phyloP scores from a whole-genome alignment of 768 basidiomycete genomes.

The Rhizopogon sp. region DNA sequence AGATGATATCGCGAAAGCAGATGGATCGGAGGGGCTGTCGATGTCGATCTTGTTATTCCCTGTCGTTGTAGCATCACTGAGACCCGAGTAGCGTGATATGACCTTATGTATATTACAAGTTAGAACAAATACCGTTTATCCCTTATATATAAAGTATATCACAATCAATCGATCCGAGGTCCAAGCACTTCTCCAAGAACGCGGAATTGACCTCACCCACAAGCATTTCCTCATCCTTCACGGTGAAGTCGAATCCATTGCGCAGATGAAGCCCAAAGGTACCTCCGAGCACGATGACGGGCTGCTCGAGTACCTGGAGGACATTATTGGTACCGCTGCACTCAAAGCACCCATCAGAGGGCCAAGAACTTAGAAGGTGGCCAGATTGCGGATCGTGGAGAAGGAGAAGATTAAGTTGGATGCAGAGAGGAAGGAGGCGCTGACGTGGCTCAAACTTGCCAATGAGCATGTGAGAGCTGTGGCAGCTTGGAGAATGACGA shows the following conservation, averaged over 20 bases:
- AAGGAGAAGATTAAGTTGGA: constrained; percentile 86
- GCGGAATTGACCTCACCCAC: constrained; percentile 95
- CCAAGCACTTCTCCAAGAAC: constrained; percentile 81
- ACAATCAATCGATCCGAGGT: no score
- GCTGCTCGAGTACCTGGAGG: constrained; percentile 94
- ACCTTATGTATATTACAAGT: no score
- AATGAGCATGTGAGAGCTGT: constrained; percentile 77
- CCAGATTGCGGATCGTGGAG: constrained; percentile 85
- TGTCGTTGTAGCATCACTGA: no score
- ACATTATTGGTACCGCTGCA: constrained; percentile 92
- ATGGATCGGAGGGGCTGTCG: no score
- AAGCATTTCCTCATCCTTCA: constrained; percentile 98
- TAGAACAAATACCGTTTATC: no score
- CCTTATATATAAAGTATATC: no score
- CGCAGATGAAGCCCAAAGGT: constrained; percentile 98
- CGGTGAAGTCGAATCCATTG: constrained; percentile 98
- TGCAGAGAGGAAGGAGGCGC: constrained; percentile 84
- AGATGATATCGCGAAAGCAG: no score
- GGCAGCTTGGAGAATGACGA: constrained; percentile 69
- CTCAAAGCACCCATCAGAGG: constrained; percentile 87
- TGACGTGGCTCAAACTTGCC: constrained; percentile 76
- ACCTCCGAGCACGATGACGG: constrained; percentile 93
- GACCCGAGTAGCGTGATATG: no score
- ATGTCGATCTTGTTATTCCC: no score
- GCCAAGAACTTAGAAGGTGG: constrained; percentile 80